phyloP scores from a whole-genome alignment of 345 rosid species.

The Stellera chamaejasme region DNA sequence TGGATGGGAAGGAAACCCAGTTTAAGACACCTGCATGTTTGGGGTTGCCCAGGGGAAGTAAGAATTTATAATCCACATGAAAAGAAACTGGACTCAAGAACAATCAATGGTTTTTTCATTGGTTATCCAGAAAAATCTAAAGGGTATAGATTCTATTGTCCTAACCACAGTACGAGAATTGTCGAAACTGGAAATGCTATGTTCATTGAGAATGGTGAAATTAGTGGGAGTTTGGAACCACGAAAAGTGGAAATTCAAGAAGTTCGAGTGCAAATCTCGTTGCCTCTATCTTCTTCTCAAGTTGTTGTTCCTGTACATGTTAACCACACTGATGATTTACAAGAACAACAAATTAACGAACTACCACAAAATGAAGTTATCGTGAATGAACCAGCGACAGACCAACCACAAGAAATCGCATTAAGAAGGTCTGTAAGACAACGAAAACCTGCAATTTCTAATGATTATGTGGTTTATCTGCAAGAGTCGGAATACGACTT shows the following conservation, averaged over 20 bases:
- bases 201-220: conserved; percentile 7
- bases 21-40: conserved; percentile 7
- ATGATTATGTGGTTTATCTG: conserved; percentile 12
- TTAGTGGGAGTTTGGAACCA: neutral
- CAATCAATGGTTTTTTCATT: too few relatives aligned
- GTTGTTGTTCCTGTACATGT: neutral
- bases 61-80: conserved; percentile 1
- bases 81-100: conserved; percentile 5
- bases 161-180: conserved; percentile 3
- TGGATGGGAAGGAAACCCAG: conserved; percentile 2
- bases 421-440: neutral
- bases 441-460: neutral
- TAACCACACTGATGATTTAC: neutral
- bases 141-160: neutral
- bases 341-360: conserved; percentile 2
- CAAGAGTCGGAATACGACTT: neutral
- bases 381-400: neutral
- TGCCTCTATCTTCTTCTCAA: neutral
- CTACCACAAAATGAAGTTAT: neutral
- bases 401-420: neutral
- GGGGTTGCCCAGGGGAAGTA: neutral
- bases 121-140: too few relatives aligned
- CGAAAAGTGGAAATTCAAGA: conserved; percentile 5
- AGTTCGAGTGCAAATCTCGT: neutral
- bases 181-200: conserved; percentile 1